These are phyloP conservation scores for Citrus sp. DNA, from an alignment of 345 rosid species.

Conservation along the genomic window DNA sequence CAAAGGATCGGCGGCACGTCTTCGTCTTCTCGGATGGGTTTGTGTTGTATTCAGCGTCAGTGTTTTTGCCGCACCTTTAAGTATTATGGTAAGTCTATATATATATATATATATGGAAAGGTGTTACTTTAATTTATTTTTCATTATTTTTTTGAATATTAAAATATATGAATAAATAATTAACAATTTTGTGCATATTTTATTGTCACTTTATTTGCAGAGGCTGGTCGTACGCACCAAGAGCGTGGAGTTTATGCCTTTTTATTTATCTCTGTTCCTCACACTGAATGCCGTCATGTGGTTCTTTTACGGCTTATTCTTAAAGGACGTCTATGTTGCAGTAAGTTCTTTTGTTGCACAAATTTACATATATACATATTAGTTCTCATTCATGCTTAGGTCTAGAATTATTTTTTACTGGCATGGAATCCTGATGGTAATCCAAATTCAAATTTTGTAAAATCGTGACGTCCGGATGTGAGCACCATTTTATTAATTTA, in stretches of 20 bases:
- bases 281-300: slow-evolving; percentile 30
- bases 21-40: slow-evolving; percentile 34
- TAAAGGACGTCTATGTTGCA: slow-evolving; percentile 33
- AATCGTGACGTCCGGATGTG: too few species aligned
- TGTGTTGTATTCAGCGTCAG: slow-evolving; percentile 18
- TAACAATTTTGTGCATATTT: neutral
- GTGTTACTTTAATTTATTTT: neutral
- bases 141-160: too few species aligned
- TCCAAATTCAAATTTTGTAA: too few species aligned
- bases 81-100: slow-evolving; percentile 24
- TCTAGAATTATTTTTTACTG: too few species aligned
- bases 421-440: too few species aligned
- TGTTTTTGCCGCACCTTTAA: slow-evolving; percentile 37
- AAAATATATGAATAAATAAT: neutral
- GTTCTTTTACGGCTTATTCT: slow-evolving; percentile 31
- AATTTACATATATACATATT: too few species aligned
- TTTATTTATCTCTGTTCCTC: slow-evolving; percentile 29
- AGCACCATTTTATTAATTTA: too few species aligned
- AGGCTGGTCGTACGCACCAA: slow-evolving; percentile 30
- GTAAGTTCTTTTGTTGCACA: slow-evolving; percentile 12
- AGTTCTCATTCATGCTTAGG: too few species aligned
- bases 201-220: slow-evolving; percentile 18
- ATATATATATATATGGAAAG: neutral
- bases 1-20: slow-evolving; percentile 12
- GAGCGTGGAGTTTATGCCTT: slow-evolving; percentile 47